Evolutionary conservation across 805 yeast genomes (phyloP).

Genomic region (Lachancea dasiensis): DNA sequence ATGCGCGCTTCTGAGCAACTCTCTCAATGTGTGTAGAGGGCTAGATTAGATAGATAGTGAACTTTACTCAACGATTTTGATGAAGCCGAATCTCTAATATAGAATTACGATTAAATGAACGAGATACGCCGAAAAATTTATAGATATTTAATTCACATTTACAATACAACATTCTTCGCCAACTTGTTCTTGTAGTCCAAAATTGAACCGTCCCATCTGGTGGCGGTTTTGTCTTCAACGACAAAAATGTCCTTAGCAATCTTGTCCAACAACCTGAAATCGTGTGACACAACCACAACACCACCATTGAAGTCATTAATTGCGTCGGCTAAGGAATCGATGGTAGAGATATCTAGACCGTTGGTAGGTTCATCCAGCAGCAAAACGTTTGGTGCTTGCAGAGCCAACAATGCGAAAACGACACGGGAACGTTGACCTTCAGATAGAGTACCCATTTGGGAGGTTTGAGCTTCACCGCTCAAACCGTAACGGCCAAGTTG

Average conservation of each 20-base stretch:
- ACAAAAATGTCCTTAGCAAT: conserved; percentile 96
- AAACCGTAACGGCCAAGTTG: conserved; percentile 97
- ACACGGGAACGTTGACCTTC: conserved; percentile 99
- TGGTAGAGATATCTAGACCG: conserved; percentile 97
- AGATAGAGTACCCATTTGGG: conserved; percentile 96
- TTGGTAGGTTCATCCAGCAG: conserved; percentile 98
- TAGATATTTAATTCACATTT: conserved; percentile 17
- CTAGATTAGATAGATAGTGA: no score
- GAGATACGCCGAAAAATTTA: conserved; percentile 1
- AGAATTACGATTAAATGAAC: conserved; percentile 9
- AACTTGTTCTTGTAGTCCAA: conserved; percentile 88
- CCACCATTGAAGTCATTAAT: conserved; percentile 94
- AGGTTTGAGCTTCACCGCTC: conserved; percentile 98
- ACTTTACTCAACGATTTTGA: no score
- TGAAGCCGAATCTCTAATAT: no score
- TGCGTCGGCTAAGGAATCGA: conserved; percentile 96
- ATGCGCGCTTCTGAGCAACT: no score
- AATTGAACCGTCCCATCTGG: conserved; percentile 93
- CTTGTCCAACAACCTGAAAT: conserved; percentile 94
- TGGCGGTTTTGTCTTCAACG: conserved; percentile 91
- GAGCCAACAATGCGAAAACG: conserved; percentile 91
- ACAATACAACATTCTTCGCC: conserved; percentile 83
- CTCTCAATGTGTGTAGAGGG: no score
- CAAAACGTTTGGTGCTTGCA: conserved; percentile 91
- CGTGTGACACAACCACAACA: conserved; percentile 97